Base-by-base conservation (phyloP, 208 protist genomes). In the Lotmaria passim region DNA sequence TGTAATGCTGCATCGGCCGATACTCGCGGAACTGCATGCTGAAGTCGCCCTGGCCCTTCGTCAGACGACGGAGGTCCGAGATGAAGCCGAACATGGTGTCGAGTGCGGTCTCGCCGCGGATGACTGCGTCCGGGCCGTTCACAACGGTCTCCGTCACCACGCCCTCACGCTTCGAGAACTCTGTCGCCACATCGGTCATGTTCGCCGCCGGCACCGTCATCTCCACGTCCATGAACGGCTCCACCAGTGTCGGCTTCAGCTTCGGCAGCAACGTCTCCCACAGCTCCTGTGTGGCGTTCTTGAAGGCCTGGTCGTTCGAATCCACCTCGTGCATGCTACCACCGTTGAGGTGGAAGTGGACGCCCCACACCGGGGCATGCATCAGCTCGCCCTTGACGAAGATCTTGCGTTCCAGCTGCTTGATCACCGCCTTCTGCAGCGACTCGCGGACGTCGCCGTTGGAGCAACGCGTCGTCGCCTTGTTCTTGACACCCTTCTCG, bases 291-390 rank as follows among this genome's bases (percentile, higher is more conserved):
- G 96, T 97, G 23, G 97, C 96, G 63, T 98, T 97, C 75, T 88
- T 92, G 89, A 99, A 99, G 17, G 99, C 98, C 67, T 99, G 78
- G 74, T 99, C 99, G 70, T 87, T 98, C n/a, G 98, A 99, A 82
- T 99, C 99, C 46, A 99, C 99, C 72, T 97, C 88, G 82, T 99
- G 98, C 86, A 97, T 95, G 24, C 75, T 79, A 77, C 98, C 98
- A 67, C 99, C 98, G 39, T 85, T 91, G 24, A 99, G 89, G 64
- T 97, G 89, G 62, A 99, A 97, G 67, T 95, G 91, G 33, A 99
- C 93, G 46, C 98, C 98, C 91, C 94, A 97, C 31, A 98, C 92
- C 28, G 96, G 98, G 19, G 95, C 88, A n/a, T 89, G 93, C 67
- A 98, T 98, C 28, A 99, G 85, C 73, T 98, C 92, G 23, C 98